Evolutionary conservation across 345 rosid species (phyloP).

Genomic region (Populus alba): DNA sequence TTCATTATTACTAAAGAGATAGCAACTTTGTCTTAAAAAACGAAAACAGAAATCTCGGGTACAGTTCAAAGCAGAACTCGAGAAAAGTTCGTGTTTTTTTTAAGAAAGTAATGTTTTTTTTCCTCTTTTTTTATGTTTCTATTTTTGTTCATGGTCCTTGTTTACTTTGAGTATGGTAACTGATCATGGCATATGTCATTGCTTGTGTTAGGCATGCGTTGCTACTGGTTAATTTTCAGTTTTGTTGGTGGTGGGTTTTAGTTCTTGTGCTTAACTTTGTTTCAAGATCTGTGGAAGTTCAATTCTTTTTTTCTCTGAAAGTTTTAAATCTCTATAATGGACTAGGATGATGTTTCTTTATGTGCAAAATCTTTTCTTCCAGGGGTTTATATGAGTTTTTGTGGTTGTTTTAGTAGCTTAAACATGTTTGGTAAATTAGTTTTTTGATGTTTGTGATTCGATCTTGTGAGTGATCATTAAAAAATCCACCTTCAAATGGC

Average conservation of each 20-base stretch:
- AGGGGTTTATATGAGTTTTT: neutral
- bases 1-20: neutral
- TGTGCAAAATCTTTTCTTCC: neutral
- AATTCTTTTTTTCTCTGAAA: neutral
- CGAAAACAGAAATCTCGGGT: slow-evolving; percentile 26
- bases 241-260: neutral
- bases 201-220: neutral
- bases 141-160: neutral
- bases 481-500: neutral
- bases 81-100: neutral
- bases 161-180: neutral
- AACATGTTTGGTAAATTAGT: neutral
- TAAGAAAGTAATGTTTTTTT: slow-evolving; percentile 18
- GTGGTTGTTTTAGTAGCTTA: neutral
- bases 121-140: neutral
- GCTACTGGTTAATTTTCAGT: too few relatives aligned
- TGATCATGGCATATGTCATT: neutral
- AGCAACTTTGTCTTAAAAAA: neutral
- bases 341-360: neutral
- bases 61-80: neutral
- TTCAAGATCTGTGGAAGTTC: slow-evolving; percentile 3
- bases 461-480: neutral
- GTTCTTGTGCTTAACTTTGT: neutral
- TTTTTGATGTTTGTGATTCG: neutral
- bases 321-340: neutral